phyloP scores from a whole-genome alignment of 1,284 basidiomycete species.

The Caloboletus firmus region DNA sequence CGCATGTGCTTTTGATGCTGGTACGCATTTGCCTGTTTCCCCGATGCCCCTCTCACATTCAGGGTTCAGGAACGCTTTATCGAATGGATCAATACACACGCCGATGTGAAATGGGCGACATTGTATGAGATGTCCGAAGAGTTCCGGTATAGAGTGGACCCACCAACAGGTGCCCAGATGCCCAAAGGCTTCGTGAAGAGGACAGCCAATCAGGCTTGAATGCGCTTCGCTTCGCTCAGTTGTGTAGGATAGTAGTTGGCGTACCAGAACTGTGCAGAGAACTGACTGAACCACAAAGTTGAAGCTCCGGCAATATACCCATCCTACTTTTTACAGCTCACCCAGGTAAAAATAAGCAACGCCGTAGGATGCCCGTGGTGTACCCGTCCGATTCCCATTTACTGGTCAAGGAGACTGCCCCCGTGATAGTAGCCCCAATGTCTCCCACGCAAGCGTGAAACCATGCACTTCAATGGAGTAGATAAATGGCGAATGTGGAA shows the following conservation, averaged over 20 bases:
- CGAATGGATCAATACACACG: conserved; percentile 74
- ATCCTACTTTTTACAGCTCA: neutral
- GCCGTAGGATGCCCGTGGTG: conserved; percentile 2
- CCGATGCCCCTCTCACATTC: neutral
- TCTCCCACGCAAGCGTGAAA: conserved; percentile 8
- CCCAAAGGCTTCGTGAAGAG: conserved; percentile 38
- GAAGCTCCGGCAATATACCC: neutral
- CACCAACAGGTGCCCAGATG: conserved; percentile 44
- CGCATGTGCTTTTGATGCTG: conserved; percentile 72
- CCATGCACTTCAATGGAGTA: neutral
- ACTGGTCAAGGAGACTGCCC: neutral
- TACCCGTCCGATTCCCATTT: neutral
- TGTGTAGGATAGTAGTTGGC: conserved; percentile 13
- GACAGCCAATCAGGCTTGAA: neutral
- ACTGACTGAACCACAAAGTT: neutral
- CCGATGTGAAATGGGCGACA: conserved; percentile 71
- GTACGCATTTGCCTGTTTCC: conserved; percentile 34
- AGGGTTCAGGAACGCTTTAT: conserved; percentile 67
- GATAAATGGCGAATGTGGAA: conserved; percentile 10
- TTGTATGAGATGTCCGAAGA: conserved; percentile 67
- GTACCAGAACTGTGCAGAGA: neutral
- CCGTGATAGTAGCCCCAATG: neutral
- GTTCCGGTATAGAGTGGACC: conserved; percentile 45
- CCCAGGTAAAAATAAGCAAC: conserved; percentile 1
- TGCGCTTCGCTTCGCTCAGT: neutral